These are phyloP conservation scores for Aspergillus alliaceus DNA, from an alignment of 2,329 filamentous ascomycete species.

Conservation along the genomic window DNA sequence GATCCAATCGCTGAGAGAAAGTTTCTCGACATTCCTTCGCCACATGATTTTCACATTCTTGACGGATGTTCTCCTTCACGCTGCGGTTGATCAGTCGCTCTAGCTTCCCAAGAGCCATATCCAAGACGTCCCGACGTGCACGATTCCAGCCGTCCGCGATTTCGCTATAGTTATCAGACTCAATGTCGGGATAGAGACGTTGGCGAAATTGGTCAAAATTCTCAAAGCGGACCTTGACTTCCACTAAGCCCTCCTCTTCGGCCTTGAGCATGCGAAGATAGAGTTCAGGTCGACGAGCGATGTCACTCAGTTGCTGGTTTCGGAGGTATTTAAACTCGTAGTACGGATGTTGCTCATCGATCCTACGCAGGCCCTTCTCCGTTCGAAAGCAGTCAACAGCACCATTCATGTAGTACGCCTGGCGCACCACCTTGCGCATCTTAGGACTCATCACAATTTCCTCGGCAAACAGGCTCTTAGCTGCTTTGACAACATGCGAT, in stretches of 20 bases:
- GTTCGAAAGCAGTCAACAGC: conserved; percentile 86
- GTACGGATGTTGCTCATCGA: conserved; percentile 92
- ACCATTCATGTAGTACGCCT: conserved; percentile 78
- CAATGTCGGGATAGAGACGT: conserved; percentile 77
- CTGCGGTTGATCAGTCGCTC: conserved; percentile 83
- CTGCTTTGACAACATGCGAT: conserved; percentile 72
- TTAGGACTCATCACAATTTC: conserved; percentile 85
- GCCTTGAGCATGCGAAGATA: conserved; percentile 98
- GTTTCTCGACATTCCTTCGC: conserved; percentile 85
- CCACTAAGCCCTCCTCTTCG: conserved; percentile 88
- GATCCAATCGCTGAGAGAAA: conserved; percentile 86
- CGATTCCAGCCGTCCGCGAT: conserved; percentile 93
- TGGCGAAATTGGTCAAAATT: conserved; percentile 73
- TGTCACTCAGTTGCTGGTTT: conserved; percentile 79
- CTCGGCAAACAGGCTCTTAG: conserved; percentile 85
- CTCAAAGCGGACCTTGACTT: conserved; percentile 77
- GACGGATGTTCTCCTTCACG: conserved; percentile 90
- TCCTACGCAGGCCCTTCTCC: conserved; percentile 88
- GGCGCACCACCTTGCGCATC: conserved; percentile 82
- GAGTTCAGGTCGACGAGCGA: conserved; percentile 80
- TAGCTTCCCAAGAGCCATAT: conserved; percentile 76
- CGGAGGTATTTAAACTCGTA: conserved; percentile 97
- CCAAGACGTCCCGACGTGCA: conserved; percentile 80
- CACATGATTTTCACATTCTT: conserved; percentile 90
- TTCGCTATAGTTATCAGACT: conserved; percentile 93